phyloP scores from a whole-genome alignment of 2,329 filamentous ascomycete species.

The Rhynchosporium graminicola region DNA sequence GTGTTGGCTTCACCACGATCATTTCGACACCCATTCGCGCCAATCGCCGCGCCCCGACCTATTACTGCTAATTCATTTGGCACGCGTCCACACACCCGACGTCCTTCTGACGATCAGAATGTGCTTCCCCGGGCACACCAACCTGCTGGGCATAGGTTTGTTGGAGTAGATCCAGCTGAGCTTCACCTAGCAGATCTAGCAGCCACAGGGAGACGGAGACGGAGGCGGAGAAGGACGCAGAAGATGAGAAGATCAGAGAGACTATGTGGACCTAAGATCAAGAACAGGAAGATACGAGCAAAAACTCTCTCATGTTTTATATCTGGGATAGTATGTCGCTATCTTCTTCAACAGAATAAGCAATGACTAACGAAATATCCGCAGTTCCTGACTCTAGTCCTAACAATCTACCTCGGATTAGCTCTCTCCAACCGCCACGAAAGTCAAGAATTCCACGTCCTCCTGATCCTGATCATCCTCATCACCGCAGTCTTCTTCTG shows the following conservation, averaged over 20 bases:
- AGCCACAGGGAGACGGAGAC: slow-evolving; percentile 44
- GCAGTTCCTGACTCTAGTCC: slow-evolving; percentile 35
- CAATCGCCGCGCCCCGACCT: slow-evolving; percentile 27
- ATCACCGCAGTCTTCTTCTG: slow-evolving; percentile 77
- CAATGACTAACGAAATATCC: slow-evolving; percentile 17
- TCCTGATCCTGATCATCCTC: slow-evolving; percentile 77
- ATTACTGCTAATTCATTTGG: slow-evolving; percentile 19
- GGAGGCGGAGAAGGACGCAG: slow-evolving; percentile 41
- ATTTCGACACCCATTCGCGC: slow-evolving; percentile 25
- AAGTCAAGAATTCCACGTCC: slow-evolving; percentile 73
- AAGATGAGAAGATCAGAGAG: slow-evolving; percentile 35
- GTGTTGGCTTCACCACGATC: slow-evolving; percentile 26
- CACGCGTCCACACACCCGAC: slow-evolving; percentile 17
- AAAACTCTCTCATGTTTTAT: slow-evolving; percentile 63
- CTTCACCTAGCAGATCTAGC: slow-evolving; percentile 49
- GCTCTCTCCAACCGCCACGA: slow-evolving; percentile 64
- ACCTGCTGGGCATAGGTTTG: slow-evolving; percentile 37
- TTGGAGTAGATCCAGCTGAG: slow-evolving; percentile 51
- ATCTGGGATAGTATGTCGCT: slow-evolving; percentile 50
- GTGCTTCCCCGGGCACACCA: slow-evolving; percentile 23
- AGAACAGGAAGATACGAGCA: slow-evolving; percentile 53
- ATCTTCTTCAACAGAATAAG: background rate
- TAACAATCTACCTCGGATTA: slow-evolving; percentile 60
- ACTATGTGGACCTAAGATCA: slow-evolving; percentile 52
- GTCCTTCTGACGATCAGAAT: slow-evolving; percentile 21